A percentile compares a stretch with the other conserved stretches of the same genome.
phyloP scores from a whole-genome alignment of 805 yeast genomes.

The Metschnikowia reukaufii region DNA sequence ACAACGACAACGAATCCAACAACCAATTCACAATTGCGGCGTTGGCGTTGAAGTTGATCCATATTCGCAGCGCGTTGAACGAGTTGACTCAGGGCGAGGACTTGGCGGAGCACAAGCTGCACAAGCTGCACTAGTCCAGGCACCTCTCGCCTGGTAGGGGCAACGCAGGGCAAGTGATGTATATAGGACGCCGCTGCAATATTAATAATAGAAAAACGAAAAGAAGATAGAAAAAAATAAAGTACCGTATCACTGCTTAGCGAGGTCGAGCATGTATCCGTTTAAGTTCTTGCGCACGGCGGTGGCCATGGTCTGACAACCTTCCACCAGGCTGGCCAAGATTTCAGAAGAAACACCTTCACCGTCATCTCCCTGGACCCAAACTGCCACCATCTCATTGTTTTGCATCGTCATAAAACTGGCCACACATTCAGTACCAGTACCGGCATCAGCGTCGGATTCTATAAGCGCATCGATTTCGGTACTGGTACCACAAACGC shows the following conservation, averaged over 20 bases:
- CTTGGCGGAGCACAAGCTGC: conserved; percentile 16
- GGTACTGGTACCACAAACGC: conserved; percentile 15
- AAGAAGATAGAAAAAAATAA: neutral
- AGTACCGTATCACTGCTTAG: neutral
- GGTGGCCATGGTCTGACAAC: conserved; percentile 45
- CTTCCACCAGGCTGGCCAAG: conserved; percentile 34
- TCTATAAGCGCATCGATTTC: conserved; percentile 14
- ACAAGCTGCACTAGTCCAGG: too few species aligned
- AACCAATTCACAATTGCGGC: conserved; percentile 28
- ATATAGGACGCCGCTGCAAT: neutral
- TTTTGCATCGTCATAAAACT: conserved; percentile 55
- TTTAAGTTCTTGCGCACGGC: conserved; percentile 47
- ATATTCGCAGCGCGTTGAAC: conserved; percentile 36
- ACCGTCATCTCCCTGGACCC: conserved; percentile 40
- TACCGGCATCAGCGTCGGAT: conserved; percentile 3
- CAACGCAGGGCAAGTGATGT: neutral
- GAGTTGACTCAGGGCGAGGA: conserved; percentile 32
- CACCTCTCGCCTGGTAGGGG: too few species aligned
- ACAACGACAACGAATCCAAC: conserved; percentile 19
- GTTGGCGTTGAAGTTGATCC: conserved; percentile 34
- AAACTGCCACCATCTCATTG: conserved; percentile 59
- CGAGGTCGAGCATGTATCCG: conserved; percentile 33
- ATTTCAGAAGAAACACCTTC: conserved; percentile 24
- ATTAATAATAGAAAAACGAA: neutral
- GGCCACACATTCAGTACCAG: conserved; percentile 30